Evolutionary conservation across 2,329 filamentous ascomycete genomes (phyloP).

Genomic region (Colletotrichum sp.): DNA sequence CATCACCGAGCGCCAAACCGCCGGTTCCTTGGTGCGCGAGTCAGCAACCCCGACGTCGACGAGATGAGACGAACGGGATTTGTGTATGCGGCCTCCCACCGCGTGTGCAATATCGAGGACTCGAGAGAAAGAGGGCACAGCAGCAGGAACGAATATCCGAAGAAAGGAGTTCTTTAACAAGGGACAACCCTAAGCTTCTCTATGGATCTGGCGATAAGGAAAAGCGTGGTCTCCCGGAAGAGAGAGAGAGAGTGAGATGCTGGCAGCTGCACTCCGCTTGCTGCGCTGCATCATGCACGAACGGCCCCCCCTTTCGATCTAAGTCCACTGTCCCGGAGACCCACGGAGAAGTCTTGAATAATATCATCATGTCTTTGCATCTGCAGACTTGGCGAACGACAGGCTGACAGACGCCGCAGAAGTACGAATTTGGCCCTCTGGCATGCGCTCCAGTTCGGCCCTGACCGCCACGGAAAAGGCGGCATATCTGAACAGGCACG

Average conservation of each 20-base stretch:
- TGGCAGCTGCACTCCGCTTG: neutral
- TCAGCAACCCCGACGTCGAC: neutral
- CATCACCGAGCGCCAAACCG: neutral
- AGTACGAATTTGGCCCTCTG: neutral
- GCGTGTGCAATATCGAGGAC: neutral
- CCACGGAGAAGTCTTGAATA: slow-evolving; percentile 14
- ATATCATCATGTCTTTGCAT: slow-evolving; percentile 17
- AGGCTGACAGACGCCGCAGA: neutral
- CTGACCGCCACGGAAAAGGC: neutral
- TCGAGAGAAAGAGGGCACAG: neutral
- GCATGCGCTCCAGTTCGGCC: neutral
- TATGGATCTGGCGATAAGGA: slow-evolving; percentile 1
- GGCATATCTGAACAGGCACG: neutral
- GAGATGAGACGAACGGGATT: slow-evolving; percentile 11
- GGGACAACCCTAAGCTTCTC: neutral
- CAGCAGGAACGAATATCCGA: neutral
- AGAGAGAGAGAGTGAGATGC: neutral
- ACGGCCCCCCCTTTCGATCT: neutral
- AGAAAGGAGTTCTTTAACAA: neutral
- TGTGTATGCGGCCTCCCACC: neutral
- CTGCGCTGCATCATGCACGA: slow-evolving; percentile 4
- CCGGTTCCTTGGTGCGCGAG: neutral
- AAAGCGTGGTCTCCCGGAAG: neutral
- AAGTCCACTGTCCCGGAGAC: neutral
- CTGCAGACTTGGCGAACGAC: slow-evolving; percentile 5